A percentile compares a stretch with the other conserved stretches of the same genome.
phyloP scores from a whole-genome alignment of 2,329 filamentous ascomycete genomes.

The Colletotrichum zoysiae region DNA sequence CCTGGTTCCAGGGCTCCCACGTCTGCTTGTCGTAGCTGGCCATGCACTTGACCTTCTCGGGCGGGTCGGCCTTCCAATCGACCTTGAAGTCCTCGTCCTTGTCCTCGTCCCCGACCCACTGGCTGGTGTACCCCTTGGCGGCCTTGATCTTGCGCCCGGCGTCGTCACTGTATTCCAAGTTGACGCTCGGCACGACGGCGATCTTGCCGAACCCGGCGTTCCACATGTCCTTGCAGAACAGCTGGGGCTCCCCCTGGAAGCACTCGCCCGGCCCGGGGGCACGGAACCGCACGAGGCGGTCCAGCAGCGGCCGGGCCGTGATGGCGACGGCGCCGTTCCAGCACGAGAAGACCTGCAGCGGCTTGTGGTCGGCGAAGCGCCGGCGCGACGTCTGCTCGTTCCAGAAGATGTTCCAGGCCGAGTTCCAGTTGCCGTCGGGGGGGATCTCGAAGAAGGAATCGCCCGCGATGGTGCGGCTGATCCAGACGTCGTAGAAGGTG shows the following conservation, averaged over 20 bases:
- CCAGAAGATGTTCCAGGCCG: conserved; percentile 65
- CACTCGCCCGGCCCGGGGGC: conserved; percentile 58
- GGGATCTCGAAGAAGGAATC: conserved; percentile 69
- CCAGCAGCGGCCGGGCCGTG: conserved; percentile 60
- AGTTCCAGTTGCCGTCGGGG: conserved; percentile 61
- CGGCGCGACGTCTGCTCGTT: conserved; percentile 55
- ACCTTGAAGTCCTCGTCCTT: conserved; percentile 49
- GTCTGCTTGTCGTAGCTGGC: conserved; percentile 55
- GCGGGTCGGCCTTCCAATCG: conserved; percentile 59
- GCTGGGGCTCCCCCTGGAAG: conserved; percentile 64
- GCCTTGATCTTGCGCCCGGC: conserved; percentile 60
- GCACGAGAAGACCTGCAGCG: conserved; percentile 72
- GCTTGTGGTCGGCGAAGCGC: conserved; percentile 53
- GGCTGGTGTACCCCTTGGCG: conserved; percentile 62
- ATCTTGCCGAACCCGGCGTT: conserved; percentile 62
- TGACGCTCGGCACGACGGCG: conserved; percentile 67
- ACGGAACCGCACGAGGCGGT: conserved; percentile 60
- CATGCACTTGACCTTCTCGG: conserved; percentile 63
- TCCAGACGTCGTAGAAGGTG: conserved; percentile 69
- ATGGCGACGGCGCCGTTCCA: conserved; percentile 70
- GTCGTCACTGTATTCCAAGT: conserved; percentile 66
- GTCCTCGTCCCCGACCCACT: conserved; percentile 50
- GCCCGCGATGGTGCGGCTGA: conserved; percentile 64
- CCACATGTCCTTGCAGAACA: conserved; percentile 72
- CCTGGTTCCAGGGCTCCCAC: conserved; percentile 58